Conservation (phyloP, 495 filamentous ascomycete species). For the Penicillium angulare region DNA sequence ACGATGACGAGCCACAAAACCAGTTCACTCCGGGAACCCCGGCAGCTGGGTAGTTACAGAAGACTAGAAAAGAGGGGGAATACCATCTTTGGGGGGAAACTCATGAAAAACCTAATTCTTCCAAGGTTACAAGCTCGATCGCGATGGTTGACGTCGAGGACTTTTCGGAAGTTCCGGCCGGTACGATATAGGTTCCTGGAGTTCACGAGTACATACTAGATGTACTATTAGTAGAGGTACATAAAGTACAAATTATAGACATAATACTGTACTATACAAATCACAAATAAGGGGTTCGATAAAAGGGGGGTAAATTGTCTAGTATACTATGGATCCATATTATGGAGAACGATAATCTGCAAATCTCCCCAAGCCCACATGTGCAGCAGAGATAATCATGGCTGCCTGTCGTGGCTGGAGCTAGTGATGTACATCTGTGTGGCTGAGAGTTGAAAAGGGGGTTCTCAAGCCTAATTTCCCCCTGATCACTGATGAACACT, state of each 20-base stretch:
- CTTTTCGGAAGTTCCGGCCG: constrained; percentile 15
- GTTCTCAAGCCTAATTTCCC: not conserved
- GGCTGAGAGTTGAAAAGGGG: constrained; percentile 13
- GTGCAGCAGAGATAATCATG: constrained; percentile 10
- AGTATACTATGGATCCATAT: not conserved
- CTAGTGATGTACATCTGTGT: constrained; percentile 15
- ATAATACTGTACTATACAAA: too few relatives aligned
- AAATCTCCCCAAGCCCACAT: too few relatives aligned
- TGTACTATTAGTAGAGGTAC: too few relatives aligned
- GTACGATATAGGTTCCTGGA: not conserved
- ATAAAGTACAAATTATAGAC: too few relatives aligned
- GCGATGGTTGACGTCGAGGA: constrained; percentile 24
- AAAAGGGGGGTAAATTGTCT: not conserved
- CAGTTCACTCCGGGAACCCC: constrained; percentile 11
- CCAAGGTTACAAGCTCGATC: too few relatives aligned
- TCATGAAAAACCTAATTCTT: constrained; percentile 14
- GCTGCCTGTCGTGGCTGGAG: constrained; percentile 22
- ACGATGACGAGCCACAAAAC: constrained; percentile 16
- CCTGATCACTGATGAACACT: constrained; percentile 7
- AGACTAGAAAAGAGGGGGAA: constrained; percentile 11
- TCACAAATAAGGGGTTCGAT: not conserved
- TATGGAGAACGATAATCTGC: too few relatives aligned
- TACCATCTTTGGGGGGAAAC: too few relatives aligned
- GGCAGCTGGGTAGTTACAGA: constrained; percentile 1
- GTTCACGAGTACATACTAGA: not conserved